Base-by-base conservation (phyloP, 2,329 filamentous ascomycete genomes). In the Aspergillus viridinutans region DNA sequence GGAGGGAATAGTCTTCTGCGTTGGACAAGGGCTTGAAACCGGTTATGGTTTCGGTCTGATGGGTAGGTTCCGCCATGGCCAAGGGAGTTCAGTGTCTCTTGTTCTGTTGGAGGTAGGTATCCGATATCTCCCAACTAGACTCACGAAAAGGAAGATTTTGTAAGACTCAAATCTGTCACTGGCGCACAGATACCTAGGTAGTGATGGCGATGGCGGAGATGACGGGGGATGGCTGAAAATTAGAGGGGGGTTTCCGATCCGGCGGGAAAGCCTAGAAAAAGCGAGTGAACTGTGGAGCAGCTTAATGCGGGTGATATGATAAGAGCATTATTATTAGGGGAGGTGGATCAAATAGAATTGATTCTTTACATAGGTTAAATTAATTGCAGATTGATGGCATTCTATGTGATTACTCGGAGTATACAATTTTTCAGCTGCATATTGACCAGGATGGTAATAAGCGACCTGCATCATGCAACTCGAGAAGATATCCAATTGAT, bases 11-110 rank as follows among this genome's bases (percentile, higher is more conserved):
- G 40, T 67, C 67, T 20, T 69, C 67, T 7, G 58, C 64, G 57
- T 72, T 72, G 14, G 70, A 71, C 45, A 68, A 55, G n/a, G 69
- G 68, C 53, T 67, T 69, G 54, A 72, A 51, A 25, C 67, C 67
- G 49, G 64, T 63, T 50, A 72, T 67, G 29, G 67, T 67, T 49
- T 72, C 68, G 26, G 67, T 45, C 64, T n/a, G 62, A 58, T 21
- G 63, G 64, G 52, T 71, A 61, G 54, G 23, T 10, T 29, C 12
- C 35, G 35, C 20, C 32, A 52, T 28, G 32, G 20, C 40, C 23
- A 26, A n/a, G 23, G 21, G 20, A 47, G 20, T 23, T 23, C 42
- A 45, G 42, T 9, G 10, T 12, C n/a, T 21, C 32, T 35, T 38
- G 12, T 17, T 38, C 32, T 7, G 32, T 38, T 7, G 12, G 29